A percentile compares a stretch with the other conserved stretches of the same genome.
Evolutionary conservation across 2,329 filamentous ascomycete genomes (phyloP).

Genomic region (Sarocladium brachiariae): DNA sequence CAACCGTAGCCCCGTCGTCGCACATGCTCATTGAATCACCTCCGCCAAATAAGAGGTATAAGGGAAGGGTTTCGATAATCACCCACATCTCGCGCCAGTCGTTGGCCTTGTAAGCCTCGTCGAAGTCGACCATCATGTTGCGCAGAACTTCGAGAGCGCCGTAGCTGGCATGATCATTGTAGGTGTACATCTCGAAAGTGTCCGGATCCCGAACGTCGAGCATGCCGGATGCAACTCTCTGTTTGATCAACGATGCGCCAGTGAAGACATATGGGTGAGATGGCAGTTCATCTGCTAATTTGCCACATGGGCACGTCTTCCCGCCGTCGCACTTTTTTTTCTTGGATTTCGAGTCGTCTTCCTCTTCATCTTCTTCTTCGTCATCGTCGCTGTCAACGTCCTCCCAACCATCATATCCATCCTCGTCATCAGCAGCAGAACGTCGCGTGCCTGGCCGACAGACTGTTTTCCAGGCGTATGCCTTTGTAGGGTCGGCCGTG

Average conservation of each 20-base stretch:
- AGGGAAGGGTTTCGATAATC: constrained; percentile 29
- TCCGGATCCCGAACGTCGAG: constrained; percentile 12
- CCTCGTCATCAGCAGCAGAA: too few species aligned
- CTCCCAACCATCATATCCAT: constrained; percentile 10
- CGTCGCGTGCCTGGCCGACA: too few species aligned
- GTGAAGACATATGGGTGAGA: constrained; percentile 26
- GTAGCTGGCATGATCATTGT: constrained; percentile 32
- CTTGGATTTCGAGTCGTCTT: constrained; percentile 11
- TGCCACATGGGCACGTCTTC: constrained; percentile 25
- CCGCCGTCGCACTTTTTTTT: constrained; percentile 14
- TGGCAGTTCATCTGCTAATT: constrained; percentile 22
- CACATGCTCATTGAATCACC: constrained; percentile 11
- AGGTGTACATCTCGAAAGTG: constrained; percentile 32
- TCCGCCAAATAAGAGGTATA: constrained; percentile 20
- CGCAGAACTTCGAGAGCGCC: constrained; percentile 26
- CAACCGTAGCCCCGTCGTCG: constrained; percentile 21
- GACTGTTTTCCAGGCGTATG: constrained; percentile 22
- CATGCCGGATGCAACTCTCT: constrained; percentile 14
- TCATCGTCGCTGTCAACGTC: constrained; percentile 13
- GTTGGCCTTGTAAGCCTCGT: constrained; percentile 21
- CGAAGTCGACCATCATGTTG: constrained; percentile 34
- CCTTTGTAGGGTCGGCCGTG: constrained; percentile 19
- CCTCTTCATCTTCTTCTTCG: constrained; percentile 13
- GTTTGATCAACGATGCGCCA: constrained; percentile 22
- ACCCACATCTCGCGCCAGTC: constrained; percentile 33